A percentile compares a stretch with the other conserved stretches of the same genome.
phyloP scores from a whole-genome alignment of 768 basidiomycete species.

The Amanita pseudoporphyria region DNA sequence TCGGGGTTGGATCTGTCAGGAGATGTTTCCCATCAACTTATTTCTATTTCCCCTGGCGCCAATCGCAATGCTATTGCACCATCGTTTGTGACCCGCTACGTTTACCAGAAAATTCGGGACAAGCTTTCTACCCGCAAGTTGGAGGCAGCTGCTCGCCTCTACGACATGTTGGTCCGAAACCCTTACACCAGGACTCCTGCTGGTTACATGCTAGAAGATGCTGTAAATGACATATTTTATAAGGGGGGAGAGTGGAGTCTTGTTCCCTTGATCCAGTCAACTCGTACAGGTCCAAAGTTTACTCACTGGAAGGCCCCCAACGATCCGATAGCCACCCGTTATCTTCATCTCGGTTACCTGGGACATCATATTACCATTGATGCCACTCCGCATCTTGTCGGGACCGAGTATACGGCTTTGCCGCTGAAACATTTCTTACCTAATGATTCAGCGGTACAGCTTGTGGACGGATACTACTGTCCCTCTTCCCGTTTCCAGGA shows the following conservation, averaged over 20 bases:
- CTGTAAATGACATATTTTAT: conserved; percentile 11
- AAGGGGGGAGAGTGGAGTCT: conserved; percentile 11
- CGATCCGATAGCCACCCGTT: background rate
- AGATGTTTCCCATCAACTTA: no score
- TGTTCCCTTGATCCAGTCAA: conserved; percentile 7
- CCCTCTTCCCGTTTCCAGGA: conserved; percentile 5
- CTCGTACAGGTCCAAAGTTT: conserved; percentile 6
- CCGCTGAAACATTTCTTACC: conserved; percentile 7
- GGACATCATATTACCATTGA: conserved; percentile 10
- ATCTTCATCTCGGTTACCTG: conserved; percentile 5
- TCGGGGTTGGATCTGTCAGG: no score
- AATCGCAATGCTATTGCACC: conserved; percentile 6
- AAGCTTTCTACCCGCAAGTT: conserved; percentile 8
- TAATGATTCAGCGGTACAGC: conserved; percentile 5
- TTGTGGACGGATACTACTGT: conserved; percentile 11
- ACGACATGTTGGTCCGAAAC: conserved; percentile 9
- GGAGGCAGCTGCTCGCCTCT: conserved; percentile 10
- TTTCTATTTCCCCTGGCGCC: conserved; percentile 9
- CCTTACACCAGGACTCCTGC: conserved; percentile 7
- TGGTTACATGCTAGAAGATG: conserved; percentile 13
- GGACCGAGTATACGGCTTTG: conserved; percentile 7
- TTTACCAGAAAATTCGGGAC: conserved; percentile 10
- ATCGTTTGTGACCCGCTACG: conserved; percentile 9
- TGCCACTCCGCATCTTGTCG: conserved; percentile 5
- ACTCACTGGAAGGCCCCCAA: conserved; percentile 9